Evolutionary conservation across 345 rosid species (phyloP).

Genomic region (Citrus medica): DNA sequence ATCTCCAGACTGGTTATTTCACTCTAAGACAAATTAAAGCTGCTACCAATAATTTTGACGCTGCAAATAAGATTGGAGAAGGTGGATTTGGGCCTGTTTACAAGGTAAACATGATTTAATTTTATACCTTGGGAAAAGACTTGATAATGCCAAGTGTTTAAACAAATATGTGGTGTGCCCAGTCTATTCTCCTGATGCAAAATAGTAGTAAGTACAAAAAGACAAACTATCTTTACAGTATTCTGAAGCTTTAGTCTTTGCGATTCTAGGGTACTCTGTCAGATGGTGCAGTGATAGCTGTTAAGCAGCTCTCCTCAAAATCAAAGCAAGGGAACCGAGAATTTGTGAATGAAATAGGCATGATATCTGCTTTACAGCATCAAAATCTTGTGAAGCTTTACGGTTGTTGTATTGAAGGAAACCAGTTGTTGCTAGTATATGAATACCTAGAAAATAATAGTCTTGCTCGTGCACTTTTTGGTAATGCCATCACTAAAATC

Average conservation of each 20-base stretch:
- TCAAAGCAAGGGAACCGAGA: slow-evolving; percentile 74
- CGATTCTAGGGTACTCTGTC: slow-evolving; percentile 48
- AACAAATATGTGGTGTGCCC: background rate
- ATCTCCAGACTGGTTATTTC: slow-evolving; percentile 75
- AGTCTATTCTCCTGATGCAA: background rate
- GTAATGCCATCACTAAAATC: slow-evolving; percentile 23
- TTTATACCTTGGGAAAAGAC: background rate
- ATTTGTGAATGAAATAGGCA: slow-evolving; percentile 65
- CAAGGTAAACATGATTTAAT: slow-evolving; percentile 46
- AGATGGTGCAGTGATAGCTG: slow-evolving; percentile 57
- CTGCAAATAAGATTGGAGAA: slow-evolving; percentile 79
- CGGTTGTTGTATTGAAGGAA: slow-evolving; percentile 68
- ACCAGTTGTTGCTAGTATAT: slow-evolving; percentile 53
- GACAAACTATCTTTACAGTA: background rate
- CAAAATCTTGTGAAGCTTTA: slow-evolving; percentile 61
- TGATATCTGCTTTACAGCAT: slow-evolving; percentile 71
- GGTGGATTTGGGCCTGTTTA: slow-evolving; percentile 97
- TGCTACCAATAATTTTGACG: slow-evolving; percentile 71
- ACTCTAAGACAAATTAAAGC: slow-evolving; percentile 68
- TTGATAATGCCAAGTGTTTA: background rate
- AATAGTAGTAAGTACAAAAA: background rate
- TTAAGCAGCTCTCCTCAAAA: slow-evolving; percentile 67
- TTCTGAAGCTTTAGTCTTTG: slow-evolving; percentile 8
- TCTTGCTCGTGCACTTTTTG: slow-evolving; percentile 64
- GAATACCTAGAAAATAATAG: slow-evolving; percentile 67